Base-by-base conservation (phyloP, 495 filamentous ascomycete genomes). In the Aspergillus baeticus region DNA sequence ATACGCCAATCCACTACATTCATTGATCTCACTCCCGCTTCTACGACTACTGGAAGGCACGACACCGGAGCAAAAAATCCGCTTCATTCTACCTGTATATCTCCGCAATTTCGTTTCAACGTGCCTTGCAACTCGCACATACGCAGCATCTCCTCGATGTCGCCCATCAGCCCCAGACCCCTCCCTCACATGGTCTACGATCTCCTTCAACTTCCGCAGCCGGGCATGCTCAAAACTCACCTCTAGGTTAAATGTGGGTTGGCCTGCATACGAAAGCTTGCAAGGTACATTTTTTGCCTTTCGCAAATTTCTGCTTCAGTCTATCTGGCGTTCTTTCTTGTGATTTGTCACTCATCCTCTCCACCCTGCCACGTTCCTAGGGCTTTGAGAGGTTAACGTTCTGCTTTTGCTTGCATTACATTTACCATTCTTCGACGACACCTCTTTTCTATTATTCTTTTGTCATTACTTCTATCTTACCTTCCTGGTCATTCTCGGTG, bases 321-420 rank as follows among this genome's bases (percentile, higher is more conserved):
- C 47, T 51, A 53, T 48, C 46, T 47, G 58, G 61, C 62, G 62
- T 61, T 64, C 51, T 43, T 54, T 67, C 63, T 67, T 44, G 52
- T 67, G 56, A 62, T 67, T 63, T 65, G 63, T 65, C 65, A 60
- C 62, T 58, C 64, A 34, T 64, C 37, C 50, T 63, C 63, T 68
- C 65, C 55, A 34, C 74, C 71, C 73, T 77, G 74, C 60, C 60
- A 77, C 64, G 74, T 71, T 49, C 62, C 73, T 77, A 76, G 73
- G 73, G 74, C 10, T 62, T 44, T 55, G 63, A 63, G 68, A 60
- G 57, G 65, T 45, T 72, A 62, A 62, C 58, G 61, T 53, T 49
- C 50, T 26, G 36, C 31, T 63, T 37, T 63, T 60, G 53, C 21
- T 61, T 54, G 36, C 51, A 56, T 49, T 51, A 47, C 31, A 48